A percentile compares a stretch with the other conserved stretches of the same genome.
Conservation (phyloP, 2,329 filamentous ascomycete genomes). For the Aspergillus sp. region DNA sequence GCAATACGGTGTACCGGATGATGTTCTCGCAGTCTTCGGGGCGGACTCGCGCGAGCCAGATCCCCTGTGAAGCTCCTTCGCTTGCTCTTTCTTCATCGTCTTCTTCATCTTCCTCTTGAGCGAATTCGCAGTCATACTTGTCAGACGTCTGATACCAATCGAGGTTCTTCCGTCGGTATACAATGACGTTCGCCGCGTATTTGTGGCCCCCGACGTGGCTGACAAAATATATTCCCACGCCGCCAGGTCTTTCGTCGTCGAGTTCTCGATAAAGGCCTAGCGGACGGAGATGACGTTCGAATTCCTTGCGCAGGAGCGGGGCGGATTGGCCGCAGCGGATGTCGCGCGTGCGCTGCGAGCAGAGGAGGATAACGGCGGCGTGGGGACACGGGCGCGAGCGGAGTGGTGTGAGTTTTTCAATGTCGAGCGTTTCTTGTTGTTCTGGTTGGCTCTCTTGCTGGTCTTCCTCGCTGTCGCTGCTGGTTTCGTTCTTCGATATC, state of each 20-base stretch:
- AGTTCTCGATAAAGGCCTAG: conserved; percentile 79
- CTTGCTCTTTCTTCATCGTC: conserved; percentile 44
- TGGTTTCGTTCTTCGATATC: neutral
- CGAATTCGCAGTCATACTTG: conserved; percentile 15
- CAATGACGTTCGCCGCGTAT: conserved; percentile 88
- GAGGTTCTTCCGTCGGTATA: conserved; percentile 62
- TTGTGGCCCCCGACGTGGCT: conserved; percentile 95
- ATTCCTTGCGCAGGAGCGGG: conserved; percentile 77
- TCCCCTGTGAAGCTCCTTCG: conserved; percentile 72
- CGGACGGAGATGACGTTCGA: conserved; percentile 80
- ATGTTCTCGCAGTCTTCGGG: conserved; percentile 93
- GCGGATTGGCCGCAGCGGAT: conserved; percentile 91
- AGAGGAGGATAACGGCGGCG: conserved; percentile 80
- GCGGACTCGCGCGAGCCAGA: conserved; percentile 78
- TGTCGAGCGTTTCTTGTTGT: conserved; percentile 10
- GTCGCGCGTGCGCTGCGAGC: conserved; percentile 89
- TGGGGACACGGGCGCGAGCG: conserved; percentile 67
- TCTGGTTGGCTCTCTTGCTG: conserved; percentile 8
- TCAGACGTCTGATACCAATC: conserved; percentile 26
- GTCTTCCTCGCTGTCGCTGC: neutral
- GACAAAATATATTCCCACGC: conserved; percentile 94
- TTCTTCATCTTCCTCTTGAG: conserved; percentile 36
- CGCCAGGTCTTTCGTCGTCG: conserved; percentile 80
- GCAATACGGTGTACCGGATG: conserved; percentile 77
- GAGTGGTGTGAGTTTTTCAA: conserved; percentile 33